phyloP scores from a whole-genome alignment of 2,329 filamentous ascomycete species.

The Colletotrichum caudatum region DNA sequence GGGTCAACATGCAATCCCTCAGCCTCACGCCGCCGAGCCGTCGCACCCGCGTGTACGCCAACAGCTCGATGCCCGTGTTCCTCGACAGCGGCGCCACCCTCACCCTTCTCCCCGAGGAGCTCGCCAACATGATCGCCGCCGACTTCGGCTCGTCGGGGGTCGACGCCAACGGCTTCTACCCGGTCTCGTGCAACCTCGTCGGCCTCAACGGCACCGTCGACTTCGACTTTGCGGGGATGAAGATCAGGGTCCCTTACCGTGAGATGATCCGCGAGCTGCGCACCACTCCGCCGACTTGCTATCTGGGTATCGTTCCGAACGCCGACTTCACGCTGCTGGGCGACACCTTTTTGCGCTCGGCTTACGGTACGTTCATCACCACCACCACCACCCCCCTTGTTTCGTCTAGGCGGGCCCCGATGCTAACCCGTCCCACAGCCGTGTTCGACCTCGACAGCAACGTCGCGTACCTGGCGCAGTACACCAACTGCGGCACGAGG shows the following conservation, averaged over 20 bases:
- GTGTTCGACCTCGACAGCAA: constrained; percentile 65
- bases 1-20: constrained; percentile 62
- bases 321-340: constrained; percentile 65
- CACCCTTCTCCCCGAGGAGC: constrained; percentile 70
- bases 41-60: constrained; percentile 44
- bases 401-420: neutral
- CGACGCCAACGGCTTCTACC: constrained; percentile 59
- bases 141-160: constrained; percentile 59
- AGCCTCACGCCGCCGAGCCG: constrained; percentile 55
- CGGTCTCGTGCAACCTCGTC: constrained; percentile 59
- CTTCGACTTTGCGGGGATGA: constrained; percentile 62
- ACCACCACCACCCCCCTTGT: neutral
- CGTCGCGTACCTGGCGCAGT: constrained; percentile 63
- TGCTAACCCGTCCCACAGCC: constrained; percentile 46
- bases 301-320: constrained; percentile 63
- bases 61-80: constrained; percentile 66
- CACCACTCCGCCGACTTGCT: constrained; percentile 53
- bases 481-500: constrained; percentile 61
- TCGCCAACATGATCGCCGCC: constrained; percentile 63
- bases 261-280: constrained; percentile 60
- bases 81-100: constrained; percentile 79
- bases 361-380: constrained; percentile 57
- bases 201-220: constrained; percentile 58
- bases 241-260: constrained; percentile 61
- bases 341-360: constrained; percentile 68